phyloP scores from a whole-genome alignment of 2,329 filamentous ascomycete genomes.

The Pseudocercospora vitis region DNA sequence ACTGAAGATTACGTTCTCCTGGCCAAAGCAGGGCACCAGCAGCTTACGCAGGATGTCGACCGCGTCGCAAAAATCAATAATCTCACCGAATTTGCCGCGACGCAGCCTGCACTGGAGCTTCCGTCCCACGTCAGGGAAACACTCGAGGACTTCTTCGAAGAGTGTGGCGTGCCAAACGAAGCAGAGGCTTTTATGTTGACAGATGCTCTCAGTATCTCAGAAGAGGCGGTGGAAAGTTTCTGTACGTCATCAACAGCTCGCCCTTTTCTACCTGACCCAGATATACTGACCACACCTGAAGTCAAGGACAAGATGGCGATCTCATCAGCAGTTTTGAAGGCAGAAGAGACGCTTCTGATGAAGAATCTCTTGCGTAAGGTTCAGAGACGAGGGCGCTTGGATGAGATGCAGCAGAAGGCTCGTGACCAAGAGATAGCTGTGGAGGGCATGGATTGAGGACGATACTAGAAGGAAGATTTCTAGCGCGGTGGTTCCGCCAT shows the following conservation, averaged over 20 bases:
- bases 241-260: conserved; percentile 21
- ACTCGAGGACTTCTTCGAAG: conserved; percentile 17
- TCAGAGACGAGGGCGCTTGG: conserved; percentile 1
- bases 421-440: conserved; percentile 2
- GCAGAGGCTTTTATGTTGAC: conserved; percentile 20
- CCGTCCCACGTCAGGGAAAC: conserved; percentile 15
- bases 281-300: conserved; percentile 4
- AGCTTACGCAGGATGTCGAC: conserved; percentile 12
- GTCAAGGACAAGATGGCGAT: background rate
- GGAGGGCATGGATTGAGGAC: conserved; percentile 4
- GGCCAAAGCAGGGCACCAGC: background rate
- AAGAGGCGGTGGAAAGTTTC: conserved; percentile 14
- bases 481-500: background rate
- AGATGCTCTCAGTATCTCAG: conserved; percentile 8
- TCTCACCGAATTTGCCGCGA: background rate
- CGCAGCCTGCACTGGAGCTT: background rate
- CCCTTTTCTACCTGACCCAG: background rate
- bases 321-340: background rate
- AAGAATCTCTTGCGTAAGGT: background rate
- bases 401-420: conserved; percentile 10
- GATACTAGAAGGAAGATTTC: no score
- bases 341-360: conserved; percentile 2
- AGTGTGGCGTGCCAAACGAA: conserved; percentile 15
- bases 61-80: conserved; percentile 8
- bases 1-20: conserved; percentile 7